Evolutionary conservation across 2,329 filamentous ascomycete species (phyloP), one percentile per base, ranked within the genome.

Genomic region (Magnaporthiopsis incrustans): DNA sequence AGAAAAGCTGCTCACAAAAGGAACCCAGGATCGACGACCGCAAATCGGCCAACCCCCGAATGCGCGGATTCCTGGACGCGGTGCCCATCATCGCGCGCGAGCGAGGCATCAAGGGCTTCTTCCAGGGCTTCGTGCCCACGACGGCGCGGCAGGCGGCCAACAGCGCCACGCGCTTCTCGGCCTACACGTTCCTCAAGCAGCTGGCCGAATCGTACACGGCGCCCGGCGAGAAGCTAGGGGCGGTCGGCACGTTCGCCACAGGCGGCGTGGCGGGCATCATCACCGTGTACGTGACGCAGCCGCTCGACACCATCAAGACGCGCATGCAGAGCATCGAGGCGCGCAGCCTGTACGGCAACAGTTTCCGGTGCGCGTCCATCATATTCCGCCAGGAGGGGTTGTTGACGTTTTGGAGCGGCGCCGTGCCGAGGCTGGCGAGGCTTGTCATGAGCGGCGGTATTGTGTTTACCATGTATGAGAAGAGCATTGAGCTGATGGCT

Each of bases 391-490:
- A 97, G 63, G 95, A 99, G 77, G 94, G 95, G 2, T 64, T 98
- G 15, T 74, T 94, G 57, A 97, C 93, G 0, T 90, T 98, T 68
- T 99, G 95, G 95, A 94, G 91, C 69, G 95, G 95, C 32, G 94
- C 95, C 27, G 73, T 98, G 69, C 95, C 95, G 1, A 82, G 95
- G 63, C 77, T 99, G 71, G 94, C 87, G 30, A 82, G 95, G 65
- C 75, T 99, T 69, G 90, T 97, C 57, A 77, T 98, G 76, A 97
- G 92, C 72, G 95, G 95, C 64, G 95, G 95, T 25, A 97, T 99
- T 72, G 95, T 99, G 57, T 99, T 99, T 73, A 96, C 95, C 27
- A 96, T 98, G 88, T 95, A 97, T 75, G 94, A 98, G 80, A 97
- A 97, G 84, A 90, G 89, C 65, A 98, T 98, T 81, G 94, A 97